Conservation (phyloP, 345 rosid genomes). For the Turnera subulata region DNA sequence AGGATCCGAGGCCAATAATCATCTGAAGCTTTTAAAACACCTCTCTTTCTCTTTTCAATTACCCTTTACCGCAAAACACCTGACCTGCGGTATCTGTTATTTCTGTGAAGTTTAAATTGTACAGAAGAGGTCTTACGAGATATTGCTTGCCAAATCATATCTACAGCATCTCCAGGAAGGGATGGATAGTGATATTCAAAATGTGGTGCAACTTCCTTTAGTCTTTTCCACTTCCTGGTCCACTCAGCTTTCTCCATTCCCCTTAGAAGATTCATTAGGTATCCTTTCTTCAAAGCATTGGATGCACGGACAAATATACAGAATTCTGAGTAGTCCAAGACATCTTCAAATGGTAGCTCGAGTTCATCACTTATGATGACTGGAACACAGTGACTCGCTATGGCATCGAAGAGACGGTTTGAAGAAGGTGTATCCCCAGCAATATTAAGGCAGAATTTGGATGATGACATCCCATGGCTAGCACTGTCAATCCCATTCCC, state of each 20-base stretch:
- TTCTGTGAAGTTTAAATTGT: slow-evolving; percentile 43
- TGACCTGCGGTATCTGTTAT: slow-evolving; percentile 52
- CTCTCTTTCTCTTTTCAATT: neutral
- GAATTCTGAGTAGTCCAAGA: slow-evolving; percentile 74
- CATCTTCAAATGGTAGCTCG: slow-evolving; percentile 88
- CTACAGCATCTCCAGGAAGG: slow-evolving; percentile 68
- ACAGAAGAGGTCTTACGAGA: slow-evolving; percentile 47
- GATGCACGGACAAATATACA: slow-evolving; percentile 63
- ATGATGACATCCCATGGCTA: slow-evolving; percentile 79
- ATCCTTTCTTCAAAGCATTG: slow-evolving; percentile 64
- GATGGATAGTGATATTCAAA: slow-evolving; percentile 76
- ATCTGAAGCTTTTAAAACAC: neutral
- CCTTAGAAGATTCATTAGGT: slow-evolving; percentile 57
- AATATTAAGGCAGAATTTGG: slow-evolving; percentile 82
- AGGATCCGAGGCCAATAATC: neutral
- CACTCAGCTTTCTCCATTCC: slow-evolving; percentile 50
- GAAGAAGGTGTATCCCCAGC: slow-evolving; percentile 98
- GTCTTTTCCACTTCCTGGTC: slow-evolving; percentile 70
- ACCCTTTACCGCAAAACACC: slow-evolving; percentile 17
- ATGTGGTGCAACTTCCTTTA: slow-evolving; percentile 50
- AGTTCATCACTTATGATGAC: slow-evolving; percentile 83
- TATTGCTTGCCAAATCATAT: slow-evolving; percentile 85
- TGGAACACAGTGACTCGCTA: slow-evolving; percentile 82
- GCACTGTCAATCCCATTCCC: slow-evolving; percentile 63
- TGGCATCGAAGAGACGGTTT: slow-evolving; percentile 85